Conservation (phyloP, 352 stramenopile genomes). For the Phytophthora cactorum region DNA sequence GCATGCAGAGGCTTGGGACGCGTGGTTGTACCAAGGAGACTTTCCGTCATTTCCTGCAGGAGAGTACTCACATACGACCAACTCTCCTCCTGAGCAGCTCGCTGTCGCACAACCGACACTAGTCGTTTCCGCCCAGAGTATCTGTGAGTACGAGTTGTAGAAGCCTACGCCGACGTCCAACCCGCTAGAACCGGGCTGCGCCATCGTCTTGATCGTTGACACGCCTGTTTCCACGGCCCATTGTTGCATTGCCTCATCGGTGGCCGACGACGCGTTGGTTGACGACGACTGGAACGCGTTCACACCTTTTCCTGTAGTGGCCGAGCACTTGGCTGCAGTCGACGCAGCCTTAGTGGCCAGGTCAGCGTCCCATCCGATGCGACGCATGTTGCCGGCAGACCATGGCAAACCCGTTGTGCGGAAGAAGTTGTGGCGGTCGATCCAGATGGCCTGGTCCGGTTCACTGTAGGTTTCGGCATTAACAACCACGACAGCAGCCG, state of each 20-base stretch:
- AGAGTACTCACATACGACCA: constrained; percentile 70
- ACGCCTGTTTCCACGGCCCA: constrained; percentile 62
- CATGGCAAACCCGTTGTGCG: constrained; percentile 70
- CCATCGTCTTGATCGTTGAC: constrained; percentile 46
- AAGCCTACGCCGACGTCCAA: constrained; percentile 52
- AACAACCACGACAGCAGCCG: constrained; percentile 9
- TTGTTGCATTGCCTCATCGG: constrained; percentile 57
- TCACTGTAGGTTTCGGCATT: constrained; percentile 30
- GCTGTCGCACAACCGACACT: constrained; percentile 65
- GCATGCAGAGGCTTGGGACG: constrained; percentile 42
- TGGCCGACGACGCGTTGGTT: constrained; percentile 21
- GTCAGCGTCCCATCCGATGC: constrained; percentile 58
- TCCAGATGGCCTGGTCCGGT: constrained; percentile 59
- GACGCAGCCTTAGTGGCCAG: constrained; percentile 46
- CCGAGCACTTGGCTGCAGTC: constrained; percentile 42
- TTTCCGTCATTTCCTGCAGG: constrained; percentile 51
- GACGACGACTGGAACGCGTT: constrained; percentile 50
- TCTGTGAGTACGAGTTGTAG: constrained; percentile 83
- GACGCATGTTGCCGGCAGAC: constrained; percentile 64
- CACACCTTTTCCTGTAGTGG: constrained; percentile 40
- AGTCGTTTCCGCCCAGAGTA: constrained; percentile 65
- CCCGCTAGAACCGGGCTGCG: constrained; percentile 45
- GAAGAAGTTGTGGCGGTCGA: constrained; percentile 80
- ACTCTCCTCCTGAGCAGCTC: constrained; percentile 40
- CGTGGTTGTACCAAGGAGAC: constrained; percentile 64